These are phyloP conservation scores for Hydnomerulius pinastri DNA, from an alignment of 768 basidiomycete species.

Conservation along the genomic window DNA sequence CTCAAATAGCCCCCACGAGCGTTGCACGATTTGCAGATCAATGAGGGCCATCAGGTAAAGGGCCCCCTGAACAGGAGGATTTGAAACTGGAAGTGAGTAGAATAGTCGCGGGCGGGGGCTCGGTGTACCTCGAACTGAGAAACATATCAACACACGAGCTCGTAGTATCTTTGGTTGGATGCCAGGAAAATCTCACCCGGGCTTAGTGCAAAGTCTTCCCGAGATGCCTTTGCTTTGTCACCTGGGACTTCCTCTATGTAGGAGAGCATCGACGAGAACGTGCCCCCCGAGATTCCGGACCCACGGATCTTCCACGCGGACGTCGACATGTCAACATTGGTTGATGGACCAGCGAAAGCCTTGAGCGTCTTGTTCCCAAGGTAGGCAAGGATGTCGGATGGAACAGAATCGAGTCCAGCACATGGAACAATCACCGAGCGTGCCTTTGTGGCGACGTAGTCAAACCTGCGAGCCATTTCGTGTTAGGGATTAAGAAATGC, in stretches of 20 bases:
- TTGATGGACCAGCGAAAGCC: slow-evolving; percentile 35
- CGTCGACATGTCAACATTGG: slow-evolving; percentile 54
- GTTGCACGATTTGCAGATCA: slow-evolving; percentile 54
- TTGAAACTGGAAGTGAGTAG: slow-evolving; percentile 38
- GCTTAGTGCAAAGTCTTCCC: slow-evolving; percentile 42
- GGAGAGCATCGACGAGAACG: slow-evolving; percentile 39
- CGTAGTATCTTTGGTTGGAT: background rate
- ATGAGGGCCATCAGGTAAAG: slow-evolving; percentile 45
- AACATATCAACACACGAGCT: slow-evolving; percentile 4
- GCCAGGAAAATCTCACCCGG: slow-evolving; percentile 36
- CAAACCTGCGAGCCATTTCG: slow-evolving; percentile 49
- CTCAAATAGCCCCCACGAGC: slow-evolving; percentile 56
- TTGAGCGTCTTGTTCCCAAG: slow-evolving; percentile 72
- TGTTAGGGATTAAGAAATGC: slow-evolving; percentile 10
- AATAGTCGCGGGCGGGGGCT: slow-evolving; percentile 32
- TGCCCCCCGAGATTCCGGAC: slow-evolving; percentile 36
- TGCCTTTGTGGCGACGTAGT: slow-evolving; percentile 69
- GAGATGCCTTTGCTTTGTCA: slow-evolving; percentile 29
- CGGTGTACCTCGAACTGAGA: slow-evolving; percentile 31
- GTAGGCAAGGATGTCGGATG: slow-evolving; percentile 70
- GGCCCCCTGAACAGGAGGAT: slow-evolving; percentile 38
- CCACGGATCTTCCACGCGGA: slow-evolving; percentile 45
- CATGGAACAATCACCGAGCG: slow-evolving; percentile 77
- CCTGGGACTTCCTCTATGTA: slow-evolving; percentile 34
- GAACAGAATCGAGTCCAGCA: slow-evolving; percentile 78